Conservation (phyloP, 257 asterid species). For the Petunia secreta region DNA sequence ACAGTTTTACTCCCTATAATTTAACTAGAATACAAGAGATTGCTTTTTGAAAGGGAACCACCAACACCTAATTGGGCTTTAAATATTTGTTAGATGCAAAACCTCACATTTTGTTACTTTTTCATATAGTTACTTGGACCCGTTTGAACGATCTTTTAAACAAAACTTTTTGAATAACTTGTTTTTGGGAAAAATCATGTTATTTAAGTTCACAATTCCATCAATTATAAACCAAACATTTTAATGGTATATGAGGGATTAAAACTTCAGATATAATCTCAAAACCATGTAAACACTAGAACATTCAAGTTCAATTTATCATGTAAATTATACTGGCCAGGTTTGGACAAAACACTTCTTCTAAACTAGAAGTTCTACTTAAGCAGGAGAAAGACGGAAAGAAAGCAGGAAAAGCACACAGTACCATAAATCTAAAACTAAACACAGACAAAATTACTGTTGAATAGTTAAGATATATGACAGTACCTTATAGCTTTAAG, state of each 20-base stretch:
- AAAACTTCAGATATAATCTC: too few relatives aligned
- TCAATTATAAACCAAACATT: background rate
- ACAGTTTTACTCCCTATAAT: too few relatives aligned
- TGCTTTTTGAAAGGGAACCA: background rate
- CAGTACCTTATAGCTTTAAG: conserved; percentile 75
- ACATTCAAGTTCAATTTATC: too few relatives aligned
- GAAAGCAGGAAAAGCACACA: too few relatives aligned
- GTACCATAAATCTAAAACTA: too few relatives aligned
- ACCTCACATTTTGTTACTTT: conserved; percentile 4
- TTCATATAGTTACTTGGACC: background rate
- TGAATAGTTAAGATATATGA: background rate
- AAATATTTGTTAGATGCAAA: conserved; percentile 7
- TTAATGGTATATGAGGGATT: background rate
- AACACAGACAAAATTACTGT: background rate
- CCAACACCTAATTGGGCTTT: background rate
- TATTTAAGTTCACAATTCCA: background rate
- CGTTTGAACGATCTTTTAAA: background rate
- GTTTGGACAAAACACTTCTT: too few relatives aligned
- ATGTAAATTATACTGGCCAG: too few relatives aligned
- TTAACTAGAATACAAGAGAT: too few relatives aligned
- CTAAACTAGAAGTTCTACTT: too few relatives aligned
- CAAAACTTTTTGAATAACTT: background rate
- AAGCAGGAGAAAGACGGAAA: too few relatives aligned
- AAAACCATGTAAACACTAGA: too few relatives aligned
- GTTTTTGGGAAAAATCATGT: background rate